Percentiles rank a stretch among this genome's conserved stretches.
Evolutionary conservation across 805 yeast species (phyloP).

Genomic region (Candida golubevii): DNA sequence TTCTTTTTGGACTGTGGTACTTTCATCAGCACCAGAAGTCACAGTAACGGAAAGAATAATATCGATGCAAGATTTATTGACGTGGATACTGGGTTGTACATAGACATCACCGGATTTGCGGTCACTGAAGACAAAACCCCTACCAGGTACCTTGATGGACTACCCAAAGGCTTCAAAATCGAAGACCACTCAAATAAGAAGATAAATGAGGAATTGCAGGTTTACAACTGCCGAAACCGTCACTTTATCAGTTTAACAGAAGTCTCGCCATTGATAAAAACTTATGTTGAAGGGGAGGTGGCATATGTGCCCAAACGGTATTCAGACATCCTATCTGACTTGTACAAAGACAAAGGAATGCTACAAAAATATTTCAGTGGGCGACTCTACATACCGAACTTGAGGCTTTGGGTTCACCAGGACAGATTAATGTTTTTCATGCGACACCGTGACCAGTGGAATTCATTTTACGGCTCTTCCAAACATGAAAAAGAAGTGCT

Average conservation of each 20-base stretch:
- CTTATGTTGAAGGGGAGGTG: slow-evolving; percentile 47
- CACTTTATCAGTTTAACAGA: slow-evolving; percentile 33
- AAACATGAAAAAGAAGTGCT: neutral
- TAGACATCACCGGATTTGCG: slow-evolving; percentile 68
- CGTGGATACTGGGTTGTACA: slow-evolving; percentile 62
- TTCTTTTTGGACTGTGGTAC: slow-evolving; percentile 45
- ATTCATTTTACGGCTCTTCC: slow-evolving; percentile 13
- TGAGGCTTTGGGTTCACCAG: slow-evolving; percentile 51
- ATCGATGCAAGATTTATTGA: slow-evolving; percentile 70
- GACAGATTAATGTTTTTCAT: slow-evolving; percentile 21
- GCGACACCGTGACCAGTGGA: slow-evolving; percentile 17
- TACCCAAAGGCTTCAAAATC: slow-evolving; percentile 13
- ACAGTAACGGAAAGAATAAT: slow-evolving; percentile 47
- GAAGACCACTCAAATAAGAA: slow-evolving; percentile 14
- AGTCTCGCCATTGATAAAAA: slow-evolving; percentile 40
- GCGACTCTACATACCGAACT: slow-evolving; percentile 46
- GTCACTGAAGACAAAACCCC: slow-evolving; percentile 28
- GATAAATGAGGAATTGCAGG: slow-evolving; percentile 24
- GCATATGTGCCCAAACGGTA: slow-evolving; percentile 52
- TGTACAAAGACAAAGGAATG: slow-evolving; percentile 34
- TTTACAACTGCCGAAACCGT: slow-evolving; percentile 37
- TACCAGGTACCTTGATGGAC: slow-evolving; percentile 15
- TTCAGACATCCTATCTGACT: slow-evolving; percentile 39
- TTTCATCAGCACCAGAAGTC: slow-evolving; percentile 50
- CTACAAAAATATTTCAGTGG: slow-evolving; percentile 32